phyloP scores from a whole-genome alignment of 805 yeast species.

The Sugiyamaella mastotermitis region DNA sequence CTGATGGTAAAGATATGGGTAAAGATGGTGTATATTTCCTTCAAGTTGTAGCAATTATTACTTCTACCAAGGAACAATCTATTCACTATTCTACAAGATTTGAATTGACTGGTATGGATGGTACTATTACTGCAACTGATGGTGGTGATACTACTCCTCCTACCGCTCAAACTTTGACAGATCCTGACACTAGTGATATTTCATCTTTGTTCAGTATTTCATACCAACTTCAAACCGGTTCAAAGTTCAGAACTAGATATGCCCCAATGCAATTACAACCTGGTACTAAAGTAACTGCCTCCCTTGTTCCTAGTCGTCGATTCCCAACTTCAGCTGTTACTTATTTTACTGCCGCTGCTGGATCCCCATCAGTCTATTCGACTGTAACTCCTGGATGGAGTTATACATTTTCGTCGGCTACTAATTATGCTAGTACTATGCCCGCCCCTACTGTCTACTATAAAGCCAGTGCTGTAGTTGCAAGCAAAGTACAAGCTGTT shows the following conservation, averaged over 20 bases:
- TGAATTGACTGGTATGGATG: slow-evolving; percentile 64
- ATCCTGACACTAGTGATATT: slow-evolving; percentile 36
- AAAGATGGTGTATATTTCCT: slow-evolving; percentile 66
- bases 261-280: slow-evolving; percentile 97
- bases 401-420: slow-evolving; percentile 54
- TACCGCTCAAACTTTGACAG: slow-evolving; percentile 37
- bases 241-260: slow-evolving; percentile 44
- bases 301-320: slow-evolving; percentile 45
- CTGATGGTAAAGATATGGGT: slow-evolving; percentile 39
- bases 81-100: slow-evolving; percentile 68
- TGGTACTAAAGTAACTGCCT: slow-evolving; percentile 55
- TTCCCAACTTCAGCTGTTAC: slow-evolving; percentile 66
- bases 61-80: slow-evolving; percentile 39
- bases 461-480: slow-evolving; percentile 18
- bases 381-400: slow-evolving; percentile 86
- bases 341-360: slow-evolving; percentile 43
- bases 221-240: slow-evolving; percentile 75
- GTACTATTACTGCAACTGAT: slow-evolving; percentile 35
- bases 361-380: slow-evolving; percentile 44
- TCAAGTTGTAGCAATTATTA: slow-evolving; percentile 53
- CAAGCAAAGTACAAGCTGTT: slow-evolving; percentile 9
- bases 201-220: slow-evolving; percentile 58
- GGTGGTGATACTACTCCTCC: slow-evolving; percentile 40
- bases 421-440: slow-evolving; percentile 60
- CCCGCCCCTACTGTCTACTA: slow-evolving; percentile 22